Base-by-base conservation (phyloP, 208 protist species). In the Crithidia brevicula region DNA sequence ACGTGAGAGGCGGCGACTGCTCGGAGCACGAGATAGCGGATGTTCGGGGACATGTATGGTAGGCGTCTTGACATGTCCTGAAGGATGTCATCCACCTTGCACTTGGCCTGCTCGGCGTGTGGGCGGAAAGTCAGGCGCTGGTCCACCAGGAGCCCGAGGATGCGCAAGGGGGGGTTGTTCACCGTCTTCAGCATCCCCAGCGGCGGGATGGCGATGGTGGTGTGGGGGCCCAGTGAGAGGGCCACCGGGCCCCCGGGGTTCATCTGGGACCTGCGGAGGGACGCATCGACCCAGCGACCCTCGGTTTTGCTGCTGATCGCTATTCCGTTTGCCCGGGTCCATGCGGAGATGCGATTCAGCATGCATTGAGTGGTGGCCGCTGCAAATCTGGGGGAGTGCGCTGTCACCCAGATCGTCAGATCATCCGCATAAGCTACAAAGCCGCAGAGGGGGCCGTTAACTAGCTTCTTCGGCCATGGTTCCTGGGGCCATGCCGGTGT, bases 361-460 rank as follows among this genome's bases (percentile, higher is more conserved):
- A 60, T 27, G 25, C 34, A 11, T 25, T 60, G 49, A 16, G n/a
- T 34, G 16, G 10, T 23, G 9, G 49, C 51, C 8, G 49, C 63
- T 4, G 49, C 34, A 15, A 22, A 47, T 33, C 16, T 5, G 7
- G 63, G 63, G 7, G 50, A 45, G 33, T 27, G 63, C 3, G 18
- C 46, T 4, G 31, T 16, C 6, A 47, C 50, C 63, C 63, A 69
- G 30, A 69, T 49, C 11, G 50, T 58, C 11, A 59, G 36, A 31
- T 59, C 63, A 33, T 69, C 50, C 7, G 50, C 63, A 36, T 60
- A 59, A 15, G 63, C 63, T 7, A 18, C 50, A 47, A 56, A 69
- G 23, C 34, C 30, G 28, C n/a, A 23, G 9, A 23, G 5, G 18
- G 36, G 51, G 34, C 42, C 42, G 5, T 18, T 47, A 9, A 22